Conservation (phyloP, 176 grass and related monocot species). For the Zoysia pacifica region DNA sequence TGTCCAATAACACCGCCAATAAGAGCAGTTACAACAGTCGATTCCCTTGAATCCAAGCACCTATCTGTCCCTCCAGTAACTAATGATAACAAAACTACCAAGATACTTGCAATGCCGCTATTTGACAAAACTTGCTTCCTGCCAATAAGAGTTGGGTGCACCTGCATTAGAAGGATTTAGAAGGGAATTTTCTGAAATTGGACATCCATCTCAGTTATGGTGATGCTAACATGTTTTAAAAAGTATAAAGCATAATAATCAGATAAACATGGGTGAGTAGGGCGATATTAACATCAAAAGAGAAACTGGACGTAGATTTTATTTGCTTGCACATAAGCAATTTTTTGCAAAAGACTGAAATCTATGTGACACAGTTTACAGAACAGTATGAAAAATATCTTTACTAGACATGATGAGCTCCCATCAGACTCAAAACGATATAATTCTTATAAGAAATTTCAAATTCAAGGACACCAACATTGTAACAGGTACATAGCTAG, state of each 20-base stretch:
- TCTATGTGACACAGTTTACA: not conserved
- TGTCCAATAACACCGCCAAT: slow-evolving; percentile 90
- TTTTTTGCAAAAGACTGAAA: not conserved
- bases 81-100: slow-evolving; percentile 64
- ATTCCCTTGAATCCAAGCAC: slow-evolving; percentile 81
- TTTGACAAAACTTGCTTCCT: slow-evolving; percentile 97
- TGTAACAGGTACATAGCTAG: not conserved
- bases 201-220: slow-evolving; percentile 15
- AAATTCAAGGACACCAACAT: not conserved
- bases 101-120: slow-evolving; percentile 73
- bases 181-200: slow-evolving; percentile 44
- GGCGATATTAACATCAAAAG: slow-evolving; percentile 21
- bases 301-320: not conserved
- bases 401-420: not conserved
- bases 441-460: not conserved
- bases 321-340: not conserved
- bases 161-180: slow-evolving; percentile 60
- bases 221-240: slow-evolving; percentile 10
- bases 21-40: slow-evolving; percentile 73
- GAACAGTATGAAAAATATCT: not conserved
- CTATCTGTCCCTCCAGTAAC: slow-evolving; percentile 64
- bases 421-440: not conserved
- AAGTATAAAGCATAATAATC: not conserved
- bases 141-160: slow-evolving; percentile 58
- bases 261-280: not conserved